Base-by-base conservation (phyloP, 1,284 basidiomycete genomes). In the Lentinula novae-zelandiae region DNA sequence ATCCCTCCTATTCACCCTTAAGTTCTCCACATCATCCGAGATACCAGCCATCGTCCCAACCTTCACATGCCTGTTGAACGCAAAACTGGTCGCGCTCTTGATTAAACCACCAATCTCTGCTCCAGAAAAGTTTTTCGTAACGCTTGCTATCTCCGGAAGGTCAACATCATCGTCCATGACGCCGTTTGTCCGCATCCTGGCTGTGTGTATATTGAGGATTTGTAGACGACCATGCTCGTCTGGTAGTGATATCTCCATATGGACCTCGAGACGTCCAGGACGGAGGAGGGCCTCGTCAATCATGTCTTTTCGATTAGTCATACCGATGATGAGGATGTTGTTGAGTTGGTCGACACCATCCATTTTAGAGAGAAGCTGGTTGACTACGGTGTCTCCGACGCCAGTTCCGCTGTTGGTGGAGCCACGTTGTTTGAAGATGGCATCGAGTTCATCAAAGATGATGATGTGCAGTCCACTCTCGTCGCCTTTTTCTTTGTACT, bases 271-370 rank as follows among this genome's bases (percentile, higher is more conserved):
- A 80, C 97, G 95, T 61, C 97, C 97, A 1, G 97, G 96, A 70
- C 97, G 95, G 12, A 98, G 83, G 1, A 99, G 83, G 5, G 96
- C 97, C 72, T 99, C 97, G 71, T 99, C 97, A 69, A 99, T 98
- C 96, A 99, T 96, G 81, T 99, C 97, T 58, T 90, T 79, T 64
- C 97, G 90, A 75, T 99, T 99, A 57, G 97, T 99, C 97, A 99
- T 99, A 70, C 97, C 97, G 68, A 99, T 99, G 68, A 99, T 92
- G 66, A 99, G 90, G 63, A 99, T 97, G 74, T 99, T 99, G 81
- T 99, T 99, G 56, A 99, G 83, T 78, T 96, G 93, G 73, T 99
- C 97, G 5, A 99, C 97, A 81, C 97, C 97, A 69, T 99, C 97
- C 93, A 99, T 96, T 84, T 99, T 99, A 39, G 96, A 96, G 22